Conservation (phyloP, 768 basidiomycete genomes). For the Trametes villosa region DNA sequence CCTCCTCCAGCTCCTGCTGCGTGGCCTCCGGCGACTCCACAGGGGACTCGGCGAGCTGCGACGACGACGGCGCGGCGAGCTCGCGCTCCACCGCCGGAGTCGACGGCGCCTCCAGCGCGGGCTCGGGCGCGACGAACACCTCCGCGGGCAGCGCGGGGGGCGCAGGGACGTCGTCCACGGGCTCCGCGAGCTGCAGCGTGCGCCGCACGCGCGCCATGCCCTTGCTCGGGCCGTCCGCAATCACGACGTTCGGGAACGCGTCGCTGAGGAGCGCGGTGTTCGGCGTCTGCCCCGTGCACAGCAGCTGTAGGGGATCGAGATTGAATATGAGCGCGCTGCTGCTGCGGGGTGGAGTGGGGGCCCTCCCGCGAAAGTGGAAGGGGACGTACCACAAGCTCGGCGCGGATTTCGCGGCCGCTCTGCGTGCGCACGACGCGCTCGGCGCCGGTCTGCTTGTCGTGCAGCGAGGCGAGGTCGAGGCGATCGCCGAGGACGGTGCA, state of each 20-base stretch:
- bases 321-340: neutral
- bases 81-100: neutral
- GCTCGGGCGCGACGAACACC: neutral
- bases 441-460: conserved; percentile 1
- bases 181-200: conserved; percentile 54
- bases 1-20: conserved; percentile 11
- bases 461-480: conserved; percentile 46
- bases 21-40: no score
- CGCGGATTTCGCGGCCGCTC: conserved; percentile 53
- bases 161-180: conserved; percentile 5
- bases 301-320: conserved; percentile 40
- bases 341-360: no score
- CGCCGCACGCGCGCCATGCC: conserved; percentile 50
- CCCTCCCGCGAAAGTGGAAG: neutral
- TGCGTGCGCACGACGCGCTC: conserved; percentile 47
- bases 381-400: conserved; percentile 54
- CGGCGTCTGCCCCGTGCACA: conserved; percentile 65
- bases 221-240: conserved; percentile 42
- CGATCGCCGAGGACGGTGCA: conserved; percentile 58
- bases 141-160: neutral
- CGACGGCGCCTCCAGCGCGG: neutral
- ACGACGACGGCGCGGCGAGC: neutral
- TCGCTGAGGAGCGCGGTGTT: conserved; percentile 52
- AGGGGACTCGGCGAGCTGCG: neutral
- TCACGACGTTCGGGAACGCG: conserved; percentile 23